Conservation (phyloP, 331 rosid species). For the Pyrus hybrid region DNA sequence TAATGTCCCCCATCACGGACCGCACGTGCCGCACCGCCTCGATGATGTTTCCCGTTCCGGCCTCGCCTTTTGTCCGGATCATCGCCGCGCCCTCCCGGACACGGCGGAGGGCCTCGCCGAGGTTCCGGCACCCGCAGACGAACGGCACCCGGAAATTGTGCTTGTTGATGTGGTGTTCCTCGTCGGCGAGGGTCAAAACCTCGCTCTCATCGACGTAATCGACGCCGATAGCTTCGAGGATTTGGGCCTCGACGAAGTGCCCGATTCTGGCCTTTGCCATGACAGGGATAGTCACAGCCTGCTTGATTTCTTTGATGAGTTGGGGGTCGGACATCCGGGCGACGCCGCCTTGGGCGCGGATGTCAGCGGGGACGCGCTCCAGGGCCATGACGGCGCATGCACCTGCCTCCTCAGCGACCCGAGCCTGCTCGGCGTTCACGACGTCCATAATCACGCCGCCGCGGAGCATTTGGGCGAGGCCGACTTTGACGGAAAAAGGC, state of each 20-base stretch:
- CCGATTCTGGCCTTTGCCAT: conserved; percentile 42
- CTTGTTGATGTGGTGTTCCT: conserved; percentile 36
- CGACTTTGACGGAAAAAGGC: conserved; percentile 32
- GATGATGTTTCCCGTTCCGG: conserved; percentile 34
- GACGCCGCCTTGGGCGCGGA: conserved; percentile 36
- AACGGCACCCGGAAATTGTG: conserved; percentile 36
- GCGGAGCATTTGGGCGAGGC: conserved; percentile 41
- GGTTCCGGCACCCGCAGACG: conserved; percentile 42
- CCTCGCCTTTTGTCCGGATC: conserved; percentile 40
- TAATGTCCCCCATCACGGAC: conserved; percentile 39
- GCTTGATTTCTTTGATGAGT: conserved; percentile 36
- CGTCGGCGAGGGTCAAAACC: conserved; percentile 36
- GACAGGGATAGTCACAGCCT: conserved; percentile 35
- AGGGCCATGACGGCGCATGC: conserved; percentile 41
- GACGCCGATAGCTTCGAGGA: conserved; percentile 36
- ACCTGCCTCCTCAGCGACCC: conserved; percentile 34
- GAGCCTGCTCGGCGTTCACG: conserved; percentile 42
- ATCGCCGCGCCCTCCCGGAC: conserved; percentile 40
- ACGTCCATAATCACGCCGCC: conserved; percentile 46
- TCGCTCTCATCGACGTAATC: conserved; percentile 39
- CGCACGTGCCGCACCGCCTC: conserved; percentile 39
- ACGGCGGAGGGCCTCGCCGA: conserved; percentile 39
- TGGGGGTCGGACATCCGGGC: conserved; percentile 39
- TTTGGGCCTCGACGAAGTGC: conserved; percentile 39
- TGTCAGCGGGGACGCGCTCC: conserved; percentile 35